Base-by-base conservation (phyloP, 305 asterid species). In the Fraxinus xanthoxyloides region DNA sequence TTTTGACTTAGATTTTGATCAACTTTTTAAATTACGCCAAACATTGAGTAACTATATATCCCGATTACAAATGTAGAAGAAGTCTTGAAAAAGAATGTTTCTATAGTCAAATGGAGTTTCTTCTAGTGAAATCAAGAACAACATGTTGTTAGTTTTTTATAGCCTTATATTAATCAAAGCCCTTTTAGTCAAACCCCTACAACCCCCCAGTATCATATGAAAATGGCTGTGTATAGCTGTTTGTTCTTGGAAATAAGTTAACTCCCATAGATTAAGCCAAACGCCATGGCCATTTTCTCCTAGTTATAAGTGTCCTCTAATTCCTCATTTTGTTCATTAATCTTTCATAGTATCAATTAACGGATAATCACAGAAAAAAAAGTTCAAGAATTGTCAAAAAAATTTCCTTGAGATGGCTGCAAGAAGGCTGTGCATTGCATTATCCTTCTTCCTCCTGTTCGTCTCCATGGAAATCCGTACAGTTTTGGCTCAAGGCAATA, bases 371-470 rank as follows among this genome's bases (percentile, higher is more conserved):
- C 9, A 73, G 59, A 13, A 40, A 54, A 34, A 31, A 19, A 72
- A 7, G 4, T 31, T 23, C 69, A 31, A 79, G 79, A 67, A 19
- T 63, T 75, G 28, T 32, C 67, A 54, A 24, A 35, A 35, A 21
- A 76, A 51, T 31, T 31, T 6, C 72, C 63, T 28, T 46, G 34
- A 63, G 38, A 89, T 89, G 93, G 92, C 80, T 32, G 34, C 72
- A 38, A 89, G 81, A 72, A 89, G 78, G 85, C 82, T 86, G 34
- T 76, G 78, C 80, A 0, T 84, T 35, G 12, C 81, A 12, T 59
- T 82, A 72, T 82, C 85, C 65, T 30, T 82, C 73, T 87, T 91
- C 72, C 15, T 89, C 7, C 40, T 91, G 79, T 84, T 88, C 80
- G 10, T 89, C 84, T 87, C 88, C 15, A 31, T 86, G 77, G 88